phyloP scores from a whole-genome alignment of 2,329 filamentous ascomycete genomes.

The Massarina eburnea region DNA sequence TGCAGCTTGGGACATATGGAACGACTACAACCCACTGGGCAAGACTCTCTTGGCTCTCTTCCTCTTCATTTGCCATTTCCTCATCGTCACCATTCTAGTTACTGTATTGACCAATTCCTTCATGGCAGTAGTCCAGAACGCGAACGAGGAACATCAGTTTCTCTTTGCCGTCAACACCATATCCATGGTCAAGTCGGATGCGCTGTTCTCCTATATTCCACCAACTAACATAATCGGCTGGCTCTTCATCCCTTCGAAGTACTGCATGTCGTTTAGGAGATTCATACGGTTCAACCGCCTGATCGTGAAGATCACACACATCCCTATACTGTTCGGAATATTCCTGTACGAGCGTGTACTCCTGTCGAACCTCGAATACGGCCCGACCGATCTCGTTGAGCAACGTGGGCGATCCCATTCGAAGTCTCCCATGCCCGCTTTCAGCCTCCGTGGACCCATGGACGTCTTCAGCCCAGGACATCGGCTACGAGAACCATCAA shows the following conservation, averaged over 20 bases:
- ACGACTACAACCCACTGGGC: conserved; percentile 76
- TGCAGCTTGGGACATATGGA: conserved; percentile 89
- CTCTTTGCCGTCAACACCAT: conserved; percentile 96
- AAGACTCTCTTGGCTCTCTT: conserved; percentile 77
- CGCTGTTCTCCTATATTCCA: conserved; percentile 89
- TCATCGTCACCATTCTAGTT: conserved; percentile 91
- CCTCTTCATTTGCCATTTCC: conserved; percentile 91
- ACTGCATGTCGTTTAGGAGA: conserved; percentile 73
- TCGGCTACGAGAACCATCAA: conserved; percentile 79
- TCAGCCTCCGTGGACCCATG: conserved; percentile 39
- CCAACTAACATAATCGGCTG: conserved; percentile 91
- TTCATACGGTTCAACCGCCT: conserved; percentile 88
- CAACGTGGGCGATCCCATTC: conserved; percentile 63
- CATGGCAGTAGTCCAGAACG: conserved; percentile 91
- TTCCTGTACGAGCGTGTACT: conserved; percentile 84
- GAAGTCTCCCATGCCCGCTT: conserved; percentile 54
- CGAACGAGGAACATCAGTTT: conserved; percentile 88
- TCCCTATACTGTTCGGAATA: conserved; percentile 83
- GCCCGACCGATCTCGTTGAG: conserved; percentile 84
- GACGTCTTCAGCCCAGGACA: conserved; percentile 71
- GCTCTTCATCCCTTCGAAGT: conserved; percentile 81
- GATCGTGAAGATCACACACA: conserved; percentile 88
- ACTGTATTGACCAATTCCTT: conserved; percentile 97
- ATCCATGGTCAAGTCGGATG: conserved; percentile 98
- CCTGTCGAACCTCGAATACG: conserved; percentile 73